These are phyloP conservation scores for Stachybotrys chartarum DNA, from an alignment of 2,329 filamentous ascomycete species.

Conservation along the genomic window DNA sequence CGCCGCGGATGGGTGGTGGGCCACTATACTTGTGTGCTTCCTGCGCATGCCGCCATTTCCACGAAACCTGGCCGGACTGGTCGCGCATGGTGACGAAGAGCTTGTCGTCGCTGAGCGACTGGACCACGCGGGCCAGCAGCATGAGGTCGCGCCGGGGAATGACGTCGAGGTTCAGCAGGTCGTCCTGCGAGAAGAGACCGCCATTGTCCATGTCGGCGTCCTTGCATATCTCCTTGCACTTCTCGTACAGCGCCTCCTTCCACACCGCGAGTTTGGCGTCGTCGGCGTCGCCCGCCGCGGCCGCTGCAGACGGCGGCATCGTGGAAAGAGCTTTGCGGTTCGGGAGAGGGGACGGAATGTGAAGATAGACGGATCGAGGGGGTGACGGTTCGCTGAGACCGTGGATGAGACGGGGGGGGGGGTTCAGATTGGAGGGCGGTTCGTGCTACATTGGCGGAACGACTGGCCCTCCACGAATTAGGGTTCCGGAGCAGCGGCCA, in stretches of 20 bases:
- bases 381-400: constrained; percentile 9
- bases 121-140: constrained; percentile 48
- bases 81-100: constrained; percentile 43
- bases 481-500: not conserved
- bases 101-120: constrained; percentile 52
- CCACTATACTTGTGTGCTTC: constrained; percentile 53
- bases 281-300: constrained; percentile 21
- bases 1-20: not conserved
- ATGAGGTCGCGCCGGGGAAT: constrained; percentile 49
- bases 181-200: constrained; percentile 47
- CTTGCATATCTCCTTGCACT: constrained; percentile 32
- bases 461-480: not conserved
- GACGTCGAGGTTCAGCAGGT: constrained; percentile 49
- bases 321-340: not conserved
- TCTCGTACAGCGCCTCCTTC: constrained; percentile 51
- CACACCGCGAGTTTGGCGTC: constrained; percentile 39
- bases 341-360: not conserved
- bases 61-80: constrained; percentile 33
- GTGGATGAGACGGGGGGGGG: constrained; percentile 1
- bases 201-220: constrained; percentile 35
- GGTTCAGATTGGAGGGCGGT: constrained; percentile 2
- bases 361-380: constrained; percentile 2
- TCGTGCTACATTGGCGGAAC: constrained; percentile 17
- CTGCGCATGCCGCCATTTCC: constrained; percentile 50
- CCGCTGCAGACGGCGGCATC: constrained; percentile 19